phyloP scores from a whole-genome alignment of 371 early-diverging fungal species.

The Apophysomyces trapeziformis region DNA sequence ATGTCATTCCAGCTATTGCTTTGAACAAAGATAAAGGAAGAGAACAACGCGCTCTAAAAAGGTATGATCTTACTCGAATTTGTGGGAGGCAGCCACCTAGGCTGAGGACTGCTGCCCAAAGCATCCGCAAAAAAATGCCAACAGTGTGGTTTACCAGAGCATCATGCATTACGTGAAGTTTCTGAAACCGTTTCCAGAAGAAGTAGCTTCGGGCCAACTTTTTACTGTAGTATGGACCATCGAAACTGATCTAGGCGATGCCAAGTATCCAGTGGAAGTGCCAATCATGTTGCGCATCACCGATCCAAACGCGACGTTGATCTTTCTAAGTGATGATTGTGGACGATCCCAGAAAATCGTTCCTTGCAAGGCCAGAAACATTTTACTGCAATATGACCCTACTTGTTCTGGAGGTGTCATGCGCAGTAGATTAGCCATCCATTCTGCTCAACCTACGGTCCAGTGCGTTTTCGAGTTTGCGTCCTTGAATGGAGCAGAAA shows the following conservation, averaged over 20 bases:
- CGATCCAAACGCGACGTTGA: background rate
- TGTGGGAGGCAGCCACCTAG: no score
- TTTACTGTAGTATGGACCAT: slow-evolving; percentile 52
- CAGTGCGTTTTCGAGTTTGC: slow-evolving; percentile 24
- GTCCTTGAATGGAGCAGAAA: background rate
- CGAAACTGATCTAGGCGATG: slow-evolving; percentile 53
- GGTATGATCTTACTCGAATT: no score
- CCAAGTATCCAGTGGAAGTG: slow-evolving; percentile 30
- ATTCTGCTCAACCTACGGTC: slow-evolving; percentile 17
- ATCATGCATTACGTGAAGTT: slow-evolving; percentile 42
- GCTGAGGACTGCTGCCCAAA: no score
- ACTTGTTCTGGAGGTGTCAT: slow-evolving; percentile 37
- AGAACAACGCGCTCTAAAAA: no score
- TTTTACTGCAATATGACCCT: slow-evolving; percentile 34
- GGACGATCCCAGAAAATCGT: slow-evolving; percentile 11
- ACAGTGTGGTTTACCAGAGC: no score
- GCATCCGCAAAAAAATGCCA: no score
- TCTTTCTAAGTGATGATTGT: slow-evolving; percentile 5
- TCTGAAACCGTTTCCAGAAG: slow-evolving; percentile 45
- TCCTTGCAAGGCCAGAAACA: background rate
- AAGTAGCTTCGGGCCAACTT: slow-evolving; percentile 29
- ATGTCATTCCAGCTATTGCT: no score
- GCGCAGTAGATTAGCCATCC: slow-evolving; percentile 29
- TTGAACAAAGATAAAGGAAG: no score
- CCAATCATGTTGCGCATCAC: slow-evolving; percentile 16